Evolutionary conservation across 2,329 filamentous ascomycete species (phyloP), one percentile per base, ranked within the genome.

Genomic region (Claviceps arundinis): DNA sequence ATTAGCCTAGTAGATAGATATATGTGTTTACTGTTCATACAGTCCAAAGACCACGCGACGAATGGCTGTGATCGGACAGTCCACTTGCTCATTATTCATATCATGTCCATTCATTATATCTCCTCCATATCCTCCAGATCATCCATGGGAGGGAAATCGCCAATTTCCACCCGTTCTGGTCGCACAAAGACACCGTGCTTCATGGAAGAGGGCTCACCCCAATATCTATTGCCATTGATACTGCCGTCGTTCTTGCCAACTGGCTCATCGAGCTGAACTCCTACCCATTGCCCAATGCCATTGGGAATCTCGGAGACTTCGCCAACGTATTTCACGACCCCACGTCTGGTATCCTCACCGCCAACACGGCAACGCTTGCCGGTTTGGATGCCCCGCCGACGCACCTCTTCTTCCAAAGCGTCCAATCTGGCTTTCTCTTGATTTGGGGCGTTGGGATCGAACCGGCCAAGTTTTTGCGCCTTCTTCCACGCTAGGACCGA

Each of bases 401-500:
- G 72, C 57, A 95, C 74, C 62, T 94, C 88, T 52, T 79, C 78
- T 58, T 82, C 75, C 43, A 84, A 76, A 41, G 83, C 82, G 16
- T 78, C 76, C 53, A 86, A 72, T 65, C 87, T 87, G 56, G 87
- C 78, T 64, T 87, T 76, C 64, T 89, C 84, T 22, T 85, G 78
- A 55, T 75, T 80, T 17, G 86, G 82, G 7, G 89, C 88, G 60
- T 84, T 76, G 13, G 93, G 93, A 64, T 97, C 89, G 69, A 98
- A 98, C 38, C 93, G 87, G 49, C 93, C 93, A n/a, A 97, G 80
- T 66, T 94, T 90, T 68, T 95, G 84, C n/a, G 82, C 74, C 71
- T 87, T 91, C 71, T 98, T 98, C 89, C 89, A 97, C 5, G 90
- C 87, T 24, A 96, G 78, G 14, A 98, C 93, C 3, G 86, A 91